Conservation (phyloP, 1,284 basidiomycete species). For the Papiliotrema flavescens region DNA sequence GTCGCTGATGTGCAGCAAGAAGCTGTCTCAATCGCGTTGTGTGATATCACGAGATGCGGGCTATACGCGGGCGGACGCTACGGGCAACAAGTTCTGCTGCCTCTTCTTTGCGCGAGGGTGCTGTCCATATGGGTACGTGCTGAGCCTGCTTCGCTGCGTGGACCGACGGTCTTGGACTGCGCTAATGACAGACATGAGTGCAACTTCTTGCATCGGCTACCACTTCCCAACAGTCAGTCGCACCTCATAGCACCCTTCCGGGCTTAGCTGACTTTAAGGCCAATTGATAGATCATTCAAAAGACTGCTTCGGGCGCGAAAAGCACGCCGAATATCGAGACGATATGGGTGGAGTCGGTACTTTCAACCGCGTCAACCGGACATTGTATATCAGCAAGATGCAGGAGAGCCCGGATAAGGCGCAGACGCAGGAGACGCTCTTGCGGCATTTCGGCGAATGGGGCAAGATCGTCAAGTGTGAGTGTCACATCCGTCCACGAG, state of each 20-base stretch:
- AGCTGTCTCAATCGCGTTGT: slow-evolving; percentile 68
- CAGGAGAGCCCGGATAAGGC: slow-evolving; percentile 81
- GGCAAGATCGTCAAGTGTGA: slow-evolving; percentile 89
- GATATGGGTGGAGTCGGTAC: slow-evolving; percentile 99
- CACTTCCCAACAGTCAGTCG: slow-evolving; percentile 57
- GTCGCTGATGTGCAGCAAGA: slow-evolving; percentile 64
- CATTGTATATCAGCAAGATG: slow-evolving; percentile 90
- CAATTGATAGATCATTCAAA: slow-evolving; percentile 82
- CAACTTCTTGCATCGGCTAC: slow-evolving; percentile 86
- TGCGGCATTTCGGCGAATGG: slow-evolving; percentile 93
- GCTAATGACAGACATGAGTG: slow-evolving; percentile 68
- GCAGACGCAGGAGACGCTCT: slow-evolving; percentile 85
- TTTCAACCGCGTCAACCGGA: slow-evolving; percentile 89
- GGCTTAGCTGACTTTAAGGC: not conserved
- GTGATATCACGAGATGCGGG: slow-evolving; percentile 84
- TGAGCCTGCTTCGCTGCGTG: not conserved
- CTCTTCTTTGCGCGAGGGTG: slow-evolving; percentile 94
- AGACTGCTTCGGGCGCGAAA: slow-evolving; percentile 95
- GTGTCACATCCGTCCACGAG: slow-evolving; percentile 40
- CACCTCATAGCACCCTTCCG: slow-evolving; percentile 14
- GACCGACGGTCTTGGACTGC: not conserved
- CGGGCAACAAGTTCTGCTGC: slow-evolving; percentile 86
- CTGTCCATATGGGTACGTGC: slow-evolving; percentile 78
- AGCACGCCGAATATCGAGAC: slow-evolving; percentile 94
- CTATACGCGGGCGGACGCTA: slow-evolving; percentile 87